Base-by-base conservation (phyloP, 2,329 filamentous ascomycete genomes). In the Diplodia sapinea region DNA sequence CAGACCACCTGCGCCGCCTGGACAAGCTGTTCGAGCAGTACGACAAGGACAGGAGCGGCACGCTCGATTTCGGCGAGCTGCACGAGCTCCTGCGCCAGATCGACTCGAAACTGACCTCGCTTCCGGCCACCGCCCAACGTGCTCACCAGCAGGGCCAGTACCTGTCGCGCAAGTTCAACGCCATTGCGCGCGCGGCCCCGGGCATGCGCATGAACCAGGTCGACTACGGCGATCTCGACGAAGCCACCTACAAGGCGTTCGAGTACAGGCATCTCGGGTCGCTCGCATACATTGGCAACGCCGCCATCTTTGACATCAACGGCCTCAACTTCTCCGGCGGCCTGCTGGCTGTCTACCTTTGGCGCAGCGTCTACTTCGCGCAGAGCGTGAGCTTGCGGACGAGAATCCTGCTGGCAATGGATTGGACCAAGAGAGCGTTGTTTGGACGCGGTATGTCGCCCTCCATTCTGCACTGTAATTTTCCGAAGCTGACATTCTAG, bases 91-190 rank as follows among this genome's bases (percentile, higher is more conserved):
- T 99, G 11, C 87, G 88, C 73, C 92, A 98, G 78, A 98, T 99
- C 73, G 96, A 99, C 81, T 90, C 85, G 77, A 98, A 97, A 80
- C 87, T 99, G 31, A 99, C 95, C 1, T 96, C 92, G 33, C 85
- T 99, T 1, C 95, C 95, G 0, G 95, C 96, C 2, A 99, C 95
- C 0, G 95, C 96, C 1, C 95, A 99, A 80, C 91, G 95, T 70
- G 95, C 95, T 15, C 93, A 99, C 76, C 95, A 99, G 79, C 95
- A 99, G 80, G 95, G 95, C 33, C 85, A 91, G 71, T 99, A 99
- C 78, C 88, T 99, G 0, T 95, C 91, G 4, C 88, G 91, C 69
- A 99, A 99, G 80, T 90, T 99, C 82, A 97, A 96, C 82, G 94
- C 94, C 80, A 86, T 98, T 72, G 90, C 94, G 0, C 88, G 90